Conservation (phyloP, 2,329 filamentous ascomycete species). For the Penicillium sp. region DNA sequence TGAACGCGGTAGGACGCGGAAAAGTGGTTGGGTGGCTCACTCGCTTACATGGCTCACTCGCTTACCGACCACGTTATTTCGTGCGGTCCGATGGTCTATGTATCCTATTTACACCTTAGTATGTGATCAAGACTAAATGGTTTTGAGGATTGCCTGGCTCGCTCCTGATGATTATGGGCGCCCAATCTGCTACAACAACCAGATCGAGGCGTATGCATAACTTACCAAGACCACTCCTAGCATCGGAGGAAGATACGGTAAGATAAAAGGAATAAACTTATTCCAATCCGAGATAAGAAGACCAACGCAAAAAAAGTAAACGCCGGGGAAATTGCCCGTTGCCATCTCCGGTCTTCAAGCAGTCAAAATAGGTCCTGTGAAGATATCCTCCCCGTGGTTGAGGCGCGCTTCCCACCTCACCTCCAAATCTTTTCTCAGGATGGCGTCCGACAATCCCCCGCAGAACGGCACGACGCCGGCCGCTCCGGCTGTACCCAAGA, state of each 20-base stretch:
- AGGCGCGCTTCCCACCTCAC: constrained; percentile 24
- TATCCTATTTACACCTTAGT: too few relatives aligned
- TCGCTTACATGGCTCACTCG: too few relatives aligned
- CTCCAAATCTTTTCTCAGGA: constrained; percentile 23
- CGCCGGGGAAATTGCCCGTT: not conserved
- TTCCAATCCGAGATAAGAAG: constrained; percentile 27
- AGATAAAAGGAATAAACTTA: constrained; percentile 32
- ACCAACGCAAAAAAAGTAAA: constrained; percentile 21
- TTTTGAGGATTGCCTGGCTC: too few relatives aligned
- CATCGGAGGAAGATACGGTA: constrained; percentile 18
- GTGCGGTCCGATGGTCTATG: too few relatives aligned
- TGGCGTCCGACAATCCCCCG: constrained; percentile 26
- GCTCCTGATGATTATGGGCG: too few relatives aligned
- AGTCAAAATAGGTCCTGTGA: constrained; percentile 36
- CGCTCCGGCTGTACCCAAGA: constrained; percentile 41
- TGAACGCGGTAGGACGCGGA: too few relatives aligned
- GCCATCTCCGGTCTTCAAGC: constrained; percentile 4
- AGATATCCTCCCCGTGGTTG: constrained; percentile 29
- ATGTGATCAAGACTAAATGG: too few relatives aligned
- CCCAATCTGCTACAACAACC: too few relatives aligned
- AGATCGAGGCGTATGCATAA: too few relatives aligned
- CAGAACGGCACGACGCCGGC: constrained; percentile 21
- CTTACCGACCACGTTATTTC: too few relatives aligned
- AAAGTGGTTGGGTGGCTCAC: too few relatives aligned
- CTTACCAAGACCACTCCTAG: too few relatives aligned